Percentiles rank a stretch among this genome's conserved stretches.
Conservation (phyloP, 495 filamentous ascomycete genomes). For the Baudoinia panamericana region DNA sequence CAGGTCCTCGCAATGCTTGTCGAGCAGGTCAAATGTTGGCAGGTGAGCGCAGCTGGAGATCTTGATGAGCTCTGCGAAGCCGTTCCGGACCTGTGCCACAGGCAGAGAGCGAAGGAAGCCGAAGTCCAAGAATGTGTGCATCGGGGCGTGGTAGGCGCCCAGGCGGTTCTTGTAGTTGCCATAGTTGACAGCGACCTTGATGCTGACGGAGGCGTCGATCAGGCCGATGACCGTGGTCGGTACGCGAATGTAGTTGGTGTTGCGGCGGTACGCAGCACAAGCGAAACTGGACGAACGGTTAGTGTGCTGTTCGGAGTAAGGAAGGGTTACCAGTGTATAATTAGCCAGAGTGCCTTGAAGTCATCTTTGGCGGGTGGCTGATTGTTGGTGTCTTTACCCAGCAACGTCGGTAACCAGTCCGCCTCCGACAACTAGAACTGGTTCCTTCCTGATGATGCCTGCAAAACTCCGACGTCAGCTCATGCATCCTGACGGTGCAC, state of each 20-base stretch:
- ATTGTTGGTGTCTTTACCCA: conserved; percentile 39
- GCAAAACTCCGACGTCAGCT: neutral
- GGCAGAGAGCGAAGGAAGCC: conserved; percentile 48
- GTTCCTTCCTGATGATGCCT: conserved; percentile 33
- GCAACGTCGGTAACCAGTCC: conserved; percentile 54
- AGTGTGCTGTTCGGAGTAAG: conserved; percentile 7
- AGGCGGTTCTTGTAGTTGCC: conserved; percentile 53
- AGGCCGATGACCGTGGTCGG: conserved; percentile 55
- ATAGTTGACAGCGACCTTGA: conserved; percentile 55
- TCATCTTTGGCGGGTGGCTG: conserved; percentile 27
- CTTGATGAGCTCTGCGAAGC: conserved; percentile 55
- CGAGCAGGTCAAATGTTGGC: conserved; percentile 44
- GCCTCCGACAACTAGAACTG: conserved; percentile 51
- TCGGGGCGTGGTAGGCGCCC: conserved; percentile 52
- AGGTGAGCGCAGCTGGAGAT: conserved; percentile 51
- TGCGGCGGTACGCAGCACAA: conserved; percentile 32
- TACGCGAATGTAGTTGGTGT: conserved; percentile 36
- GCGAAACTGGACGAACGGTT: conserved; percentile 38
- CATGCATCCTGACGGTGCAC: too few relatives aligned
- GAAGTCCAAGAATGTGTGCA: conserved; percentile 54
- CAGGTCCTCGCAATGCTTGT: conserved; percentile 46
- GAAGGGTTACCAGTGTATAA: conserved; percentile 18
- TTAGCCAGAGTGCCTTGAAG: conserved; percentile 35
- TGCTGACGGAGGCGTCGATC: conserved; percentile 52
- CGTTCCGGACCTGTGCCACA: conserved; percentile 47